These are phyloP conservation scores for Golubevia pallescens DNA, from an alignment of 1,284 basidiomycete species.

Conservation along the genomic window DNA sequence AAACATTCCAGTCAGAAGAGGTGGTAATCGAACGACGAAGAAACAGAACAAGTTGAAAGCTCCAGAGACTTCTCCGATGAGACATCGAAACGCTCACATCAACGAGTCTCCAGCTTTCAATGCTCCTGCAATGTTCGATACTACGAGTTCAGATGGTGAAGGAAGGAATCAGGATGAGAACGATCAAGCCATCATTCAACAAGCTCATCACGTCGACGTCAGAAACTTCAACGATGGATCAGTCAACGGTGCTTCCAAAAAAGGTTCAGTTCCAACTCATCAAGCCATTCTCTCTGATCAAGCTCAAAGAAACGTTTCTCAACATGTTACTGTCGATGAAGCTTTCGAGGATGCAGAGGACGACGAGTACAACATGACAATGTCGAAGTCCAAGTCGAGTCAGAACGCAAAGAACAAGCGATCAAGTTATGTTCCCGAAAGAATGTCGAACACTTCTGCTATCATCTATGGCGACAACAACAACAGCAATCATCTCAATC, in stretches of 20 bases:
- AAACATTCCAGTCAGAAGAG: constrained; percentile 34
- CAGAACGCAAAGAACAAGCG: constrained; percentile 7
- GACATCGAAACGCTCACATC: constrained; percentile 44
- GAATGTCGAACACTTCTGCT: background rate
- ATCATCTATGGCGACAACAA: constrained; percentile 18
- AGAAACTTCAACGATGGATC: background rate
- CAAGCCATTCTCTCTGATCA: constrained; percentile 14
- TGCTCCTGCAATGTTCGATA: constrained; percentile 30
- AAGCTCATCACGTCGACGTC: constrained; percentile 8
- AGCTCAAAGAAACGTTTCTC: constrained; percentile 25
- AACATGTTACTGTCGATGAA: constrained; percentile 23
- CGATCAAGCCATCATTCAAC: constrained; percentile 8
- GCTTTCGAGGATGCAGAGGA: constrained; percentile 43
- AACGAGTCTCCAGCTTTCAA: constrained; percentile 44
- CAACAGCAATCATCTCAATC: background rate
- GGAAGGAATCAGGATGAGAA: constrained; percentile 9
- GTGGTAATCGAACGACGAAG: constrained; percentile 5
- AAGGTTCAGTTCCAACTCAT: constrained; percentile 9
- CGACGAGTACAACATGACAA: constrained; percentile 13
- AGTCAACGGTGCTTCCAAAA: background rate
- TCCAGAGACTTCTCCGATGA: constrained; percentile 18
- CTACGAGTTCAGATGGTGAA: constrained; percentile 18
- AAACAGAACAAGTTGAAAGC: background rate
- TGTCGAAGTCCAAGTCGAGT: constrained; percentile 15
- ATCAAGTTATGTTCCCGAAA: constrained; percentile 25